These are phyloP conservation scores for Amylostereum areolatum DNA, from an alignment of 1,284 basidiomycete species.

Conservation along the genomic window DNA sequence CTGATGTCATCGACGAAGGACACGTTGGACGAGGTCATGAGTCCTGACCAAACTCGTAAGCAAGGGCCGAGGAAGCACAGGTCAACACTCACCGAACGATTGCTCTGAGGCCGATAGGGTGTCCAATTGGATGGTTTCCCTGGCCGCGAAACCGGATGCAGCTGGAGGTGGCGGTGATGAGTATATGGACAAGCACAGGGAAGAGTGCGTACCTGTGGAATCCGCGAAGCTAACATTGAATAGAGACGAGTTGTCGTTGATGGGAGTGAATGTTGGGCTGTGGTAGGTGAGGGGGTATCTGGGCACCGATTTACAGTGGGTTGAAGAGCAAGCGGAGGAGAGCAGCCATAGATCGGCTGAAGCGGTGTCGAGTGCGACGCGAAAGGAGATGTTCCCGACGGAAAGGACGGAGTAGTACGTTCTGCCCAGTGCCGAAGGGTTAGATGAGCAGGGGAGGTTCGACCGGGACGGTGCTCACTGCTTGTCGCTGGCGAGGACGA, in stretches of 20 bases:
- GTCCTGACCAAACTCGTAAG: slow-evolving; percentile 30
- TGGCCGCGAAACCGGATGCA: slow-evolving; percentile 63
- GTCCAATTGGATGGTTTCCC: slow-evolving; percentile 51
- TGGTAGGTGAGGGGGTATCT: slow-evolving; percentile 60
- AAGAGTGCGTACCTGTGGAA: slow-evolving; percentile 45
- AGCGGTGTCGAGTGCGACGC: slow-evolving; percentile 70
- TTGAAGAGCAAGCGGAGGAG: slow-evolving; percentile 54
- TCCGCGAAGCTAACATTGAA: slow-evolving; percentile 64
- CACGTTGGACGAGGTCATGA: slow-evolving; percentile 58
- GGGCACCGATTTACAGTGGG: slow-evolving; percentile 49
- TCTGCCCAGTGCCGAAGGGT: slow-evolving; percentile 26
- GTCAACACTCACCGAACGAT: slow-evolving; percentile 49
- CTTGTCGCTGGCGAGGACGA: slow-evolving; percentile 23
- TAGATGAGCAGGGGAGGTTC: neutral
- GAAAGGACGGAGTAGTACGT: slow-evolving; percentile 61
- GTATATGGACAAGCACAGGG: slow-evolving; percentile 2
- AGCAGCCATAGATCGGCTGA: slow-evolving; percentile 70
- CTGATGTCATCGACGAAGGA: slow-evolving; percentile 56
- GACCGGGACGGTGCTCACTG: slow-evolving; percentile 18
- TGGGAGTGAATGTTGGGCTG: slow-evolving; percentile 55
- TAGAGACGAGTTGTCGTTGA: slow-evolving; percentile 53
- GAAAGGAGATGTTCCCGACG: slow-evolving; percentile 56
- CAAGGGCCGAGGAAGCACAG: neutral
- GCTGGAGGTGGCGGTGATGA: slow-evolving; percentile 28
- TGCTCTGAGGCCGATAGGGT: slow-evolving; percentile 56